Evolutionary conservation across 805 yeast species (phyloP), one percentile per base, ranked within the genome.

Genomic region (Huiozyma naganishii): DNA sequence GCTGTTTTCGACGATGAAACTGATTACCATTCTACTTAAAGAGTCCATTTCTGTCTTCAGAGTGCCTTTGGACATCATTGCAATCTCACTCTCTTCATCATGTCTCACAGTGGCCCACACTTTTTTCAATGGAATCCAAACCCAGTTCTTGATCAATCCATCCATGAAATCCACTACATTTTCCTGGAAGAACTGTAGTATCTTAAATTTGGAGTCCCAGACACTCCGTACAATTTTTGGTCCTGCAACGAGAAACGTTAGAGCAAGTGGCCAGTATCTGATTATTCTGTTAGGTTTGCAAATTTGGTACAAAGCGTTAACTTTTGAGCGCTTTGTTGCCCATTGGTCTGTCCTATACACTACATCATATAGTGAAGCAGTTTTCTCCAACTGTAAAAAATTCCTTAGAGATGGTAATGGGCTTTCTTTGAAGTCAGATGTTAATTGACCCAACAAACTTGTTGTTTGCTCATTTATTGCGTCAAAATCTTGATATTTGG

Each of bases 21-120:
- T 92, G 13, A 79, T 67, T 2, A 87, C 86, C 98, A 90, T 90
- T 45, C 96, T 64, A 55, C 87, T 88, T 42, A 90, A 69, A 1
- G 95, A 83, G 39, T 78, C 76, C 51, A 87, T 66, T 53, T 89
- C 97, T 0, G 92, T 76, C 33, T 74, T 72, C 12, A 92, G 68
- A 1, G 95, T 82, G 43, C 83, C 82, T 57, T 83, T 82, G 3
- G 90, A 78, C 64, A 85, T 79, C 23, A 88, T 74, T 0, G 95
- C 83, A 37, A 88, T 76, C 46, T 80, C 75, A 1, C 81, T 75
- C 33, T 71, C 69, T 11, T 83, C 82, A 57, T 89, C 97, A 60
- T 85, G 92, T 42, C 92, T 72, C n/a, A 90, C 79, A 0, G 95
- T 87, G 39, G 76, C 72, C 50, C 86, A 65, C 49, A 90, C 80